Percentiles rank a stretch among this genome's conserved stretches.
These are phyloP conservation scores for Bonia amplexicaulis DNA, from an alignment of 176 grass and related monocot species.

Conservation along the genomic window DNA sequence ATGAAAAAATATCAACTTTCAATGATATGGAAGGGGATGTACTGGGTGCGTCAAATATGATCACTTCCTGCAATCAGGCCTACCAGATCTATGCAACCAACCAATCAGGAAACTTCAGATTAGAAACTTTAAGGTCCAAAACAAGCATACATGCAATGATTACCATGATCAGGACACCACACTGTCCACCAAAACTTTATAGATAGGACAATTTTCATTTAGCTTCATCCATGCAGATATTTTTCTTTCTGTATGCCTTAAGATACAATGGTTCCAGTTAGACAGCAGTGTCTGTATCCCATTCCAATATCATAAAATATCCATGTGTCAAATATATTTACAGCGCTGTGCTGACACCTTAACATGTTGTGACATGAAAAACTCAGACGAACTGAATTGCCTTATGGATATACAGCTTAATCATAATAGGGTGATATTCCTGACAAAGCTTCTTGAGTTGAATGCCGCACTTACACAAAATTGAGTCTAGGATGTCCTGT, in stretches of 20 bases:
- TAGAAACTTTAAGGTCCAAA: constrained; percentile 11
- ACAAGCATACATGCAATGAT: constrained; percentile 14
- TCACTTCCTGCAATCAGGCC: background rate
- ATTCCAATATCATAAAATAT: constrained; percentile 1
- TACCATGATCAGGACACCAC: constrained; percentile 19
- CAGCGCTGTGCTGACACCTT: background rate
- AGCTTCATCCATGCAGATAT: constrained; percentile 1
- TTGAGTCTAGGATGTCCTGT: background rate
- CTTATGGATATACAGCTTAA: background rate
- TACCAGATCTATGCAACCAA: constrained; percentile 45
- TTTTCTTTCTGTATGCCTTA: background rate
- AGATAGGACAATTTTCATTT: constrained; percentile 7
- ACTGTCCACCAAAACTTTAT: constrained; percentile 4
- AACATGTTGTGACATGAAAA: background rate
- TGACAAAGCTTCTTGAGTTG: background rate
- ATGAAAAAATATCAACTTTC: background rate
- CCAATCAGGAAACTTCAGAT: constrained; percentile 15
- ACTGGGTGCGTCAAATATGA: constrained; percentile 24
- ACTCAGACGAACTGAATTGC: background rate
- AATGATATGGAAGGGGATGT: background rate
- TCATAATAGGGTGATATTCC: background rate
- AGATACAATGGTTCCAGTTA: constrained; percentile 15
- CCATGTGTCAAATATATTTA: background rate
- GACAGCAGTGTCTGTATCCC: background rate
- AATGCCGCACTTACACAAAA: background rate